Evolutionary conservation across 2,329 filamentous ascomycete genomes (phyloP).

Genomic region (Aulographum hederae): DNA sequence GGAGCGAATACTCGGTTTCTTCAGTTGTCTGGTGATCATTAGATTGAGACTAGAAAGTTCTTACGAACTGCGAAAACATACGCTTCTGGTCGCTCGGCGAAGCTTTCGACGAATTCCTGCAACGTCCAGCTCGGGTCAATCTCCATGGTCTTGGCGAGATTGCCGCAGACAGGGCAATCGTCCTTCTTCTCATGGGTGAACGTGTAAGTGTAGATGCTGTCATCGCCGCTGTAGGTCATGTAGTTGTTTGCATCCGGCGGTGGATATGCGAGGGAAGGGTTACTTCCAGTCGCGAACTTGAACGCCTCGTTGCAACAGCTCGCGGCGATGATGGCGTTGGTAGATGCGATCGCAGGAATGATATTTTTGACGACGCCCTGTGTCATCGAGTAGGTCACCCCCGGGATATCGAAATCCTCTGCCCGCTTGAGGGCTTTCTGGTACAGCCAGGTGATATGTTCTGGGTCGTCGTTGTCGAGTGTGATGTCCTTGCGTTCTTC

Average conservation of each 20-base stretch:
- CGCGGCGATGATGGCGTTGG: conserved; percentile 90
- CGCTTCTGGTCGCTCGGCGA: conserved; percentile 69
- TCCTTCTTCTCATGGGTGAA: conserved; percentile 88
- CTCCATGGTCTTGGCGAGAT: conserved; percentile 55
- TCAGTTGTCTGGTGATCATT: conserved; percentile 45
- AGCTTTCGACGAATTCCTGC: conserved; percentile 66
- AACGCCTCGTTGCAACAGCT: conserved; percentile 93
- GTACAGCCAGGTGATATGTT: conserved; percentile 95
- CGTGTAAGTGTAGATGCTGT: conserved; percentile 91
- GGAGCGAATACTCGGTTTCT: conserved; percentile 72
- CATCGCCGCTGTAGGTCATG: conserved; percentile 98
- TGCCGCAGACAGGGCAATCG: conserved; percentile 89
- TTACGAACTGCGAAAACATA: conserved; percentile 10
- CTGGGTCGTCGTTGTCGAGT: conserved; percentile 89
- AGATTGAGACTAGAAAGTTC: not conserved
- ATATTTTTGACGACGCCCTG: conserved; percentile 99
- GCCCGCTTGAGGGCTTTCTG: conserved; percentile 67
- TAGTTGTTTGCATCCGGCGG: conserved; percentile 46
- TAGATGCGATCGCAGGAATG: conserved; percentile 93
- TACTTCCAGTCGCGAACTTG: conserved; percentile 73
- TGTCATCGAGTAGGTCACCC: conserved; percentile 87
- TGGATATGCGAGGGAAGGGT: conserved; percentile 59
- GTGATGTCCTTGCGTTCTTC: conserved; percentile 40
- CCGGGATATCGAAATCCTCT: conserved; percentile 72
- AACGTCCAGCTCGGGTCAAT: conserved; percentile 57